These are phyloP conservation scores for Candolleomyces eurysporus DNA, from an alignment of 768 basidiomycete species.

Conservation along the genomic window DNA sequence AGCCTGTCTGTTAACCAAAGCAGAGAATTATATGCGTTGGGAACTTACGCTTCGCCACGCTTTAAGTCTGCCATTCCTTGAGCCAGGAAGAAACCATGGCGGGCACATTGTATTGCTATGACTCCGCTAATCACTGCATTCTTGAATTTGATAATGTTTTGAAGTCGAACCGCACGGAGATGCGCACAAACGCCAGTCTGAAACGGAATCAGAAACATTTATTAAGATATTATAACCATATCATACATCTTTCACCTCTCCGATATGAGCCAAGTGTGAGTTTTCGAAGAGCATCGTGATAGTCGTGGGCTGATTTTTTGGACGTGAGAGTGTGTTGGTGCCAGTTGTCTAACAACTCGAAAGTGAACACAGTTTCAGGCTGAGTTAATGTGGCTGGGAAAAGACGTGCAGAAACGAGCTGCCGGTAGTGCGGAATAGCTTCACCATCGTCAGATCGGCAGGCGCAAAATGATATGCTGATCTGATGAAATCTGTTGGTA, in stretches of 20 bases:
- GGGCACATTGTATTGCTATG: slow-evolving; percentile 25
- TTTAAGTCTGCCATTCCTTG: slow-evolving; percentile 23
- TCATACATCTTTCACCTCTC: neutral
- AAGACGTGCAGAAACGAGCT: slow-evolving; percentile 1
- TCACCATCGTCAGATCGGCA: neutral
- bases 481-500: slow-evolving; percentile 17
- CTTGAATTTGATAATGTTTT: slow-evolving; percentile 26
- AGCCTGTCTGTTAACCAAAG: neutral
- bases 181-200: slow-evolving; percentile 23
- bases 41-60: slow-evolving; percentile 26
- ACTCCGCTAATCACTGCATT: slow-evolving; percentile 25
- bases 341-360: slow-evolving; percentile 22
- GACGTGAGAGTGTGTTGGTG: slow-evolving; percentile 28
- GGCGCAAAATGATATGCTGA: slow-evolving; percentile 12
- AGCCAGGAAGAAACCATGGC: slow-evolving; percentile 23
- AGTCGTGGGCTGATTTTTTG: slow-evolving; percentile 31
- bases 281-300: slow-evolving; percentile 16
- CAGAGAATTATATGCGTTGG: neutral
- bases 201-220: neutral
- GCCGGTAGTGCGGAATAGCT: neutral
- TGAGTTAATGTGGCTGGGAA: slow-evolving; percentile 16
- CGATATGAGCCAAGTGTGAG: slow-evolving; percentile 18
- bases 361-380: slow-evolving; percentile 18
- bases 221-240: too few relatives aligned
- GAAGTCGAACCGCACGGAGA: slow-evolving; percentile 22